Percentiles rank a stretch among this genome's conserved stretches.
phyloP scores from a whole-genome alignment of 306 rosid genomes.

The Cicer cuneatum region DNA sequence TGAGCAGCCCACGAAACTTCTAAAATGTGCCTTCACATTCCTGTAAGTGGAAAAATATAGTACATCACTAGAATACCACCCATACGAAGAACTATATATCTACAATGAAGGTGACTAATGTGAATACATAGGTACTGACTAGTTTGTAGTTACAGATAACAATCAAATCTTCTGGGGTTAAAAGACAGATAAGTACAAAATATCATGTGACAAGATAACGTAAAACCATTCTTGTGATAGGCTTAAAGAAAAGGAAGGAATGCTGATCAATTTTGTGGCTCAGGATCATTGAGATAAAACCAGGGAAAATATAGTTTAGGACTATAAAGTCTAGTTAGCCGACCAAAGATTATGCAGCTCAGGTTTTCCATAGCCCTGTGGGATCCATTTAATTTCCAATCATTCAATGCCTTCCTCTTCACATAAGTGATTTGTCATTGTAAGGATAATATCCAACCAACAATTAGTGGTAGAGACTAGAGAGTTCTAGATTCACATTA shows the following conservation, averaged over 20 bases:
- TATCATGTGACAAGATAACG: not conserved
- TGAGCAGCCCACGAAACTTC: too few species aligned
- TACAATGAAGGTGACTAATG: too few species aligned
- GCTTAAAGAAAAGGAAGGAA: constrained; percentile 21
- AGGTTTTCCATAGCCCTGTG: constrained; percentile 22
- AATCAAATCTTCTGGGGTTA: too few species aligned
- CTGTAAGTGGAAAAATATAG: too few species aligned
- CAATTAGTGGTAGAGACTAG: constrained; percentile 12
- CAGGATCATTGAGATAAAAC: constrained; percentile 19
- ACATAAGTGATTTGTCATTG: constrained; percentile 13
- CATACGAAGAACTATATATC: too few species aligned
- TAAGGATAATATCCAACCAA: constrained; percentile 1
- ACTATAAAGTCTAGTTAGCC: constrained; percentile 20
- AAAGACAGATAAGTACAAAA: not conserved
- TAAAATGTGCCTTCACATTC: too few species aligned
- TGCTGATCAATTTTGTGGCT: constrained; percentile 40
- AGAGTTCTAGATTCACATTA: constrained; percentile 15
- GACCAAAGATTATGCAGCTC: constrained; percentile 18
- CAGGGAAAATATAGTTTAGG: constrained; percentile 19
- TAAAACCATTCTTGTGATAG: not conserved
- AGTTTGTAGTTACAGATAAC: too few species aligned
- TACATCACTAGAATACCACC: too few species aligned
- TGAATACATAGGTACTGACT: too few species aligned
- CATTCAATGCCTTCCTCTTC: constrained; percentile 40
- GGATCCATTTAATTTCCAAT: constrained; percentile 37